Percentiles rank a stretch among this genome's conserved stretches.
Conservation (phyloP, 176 grass and related monocot species). For the Typha latifolia region DNA sequence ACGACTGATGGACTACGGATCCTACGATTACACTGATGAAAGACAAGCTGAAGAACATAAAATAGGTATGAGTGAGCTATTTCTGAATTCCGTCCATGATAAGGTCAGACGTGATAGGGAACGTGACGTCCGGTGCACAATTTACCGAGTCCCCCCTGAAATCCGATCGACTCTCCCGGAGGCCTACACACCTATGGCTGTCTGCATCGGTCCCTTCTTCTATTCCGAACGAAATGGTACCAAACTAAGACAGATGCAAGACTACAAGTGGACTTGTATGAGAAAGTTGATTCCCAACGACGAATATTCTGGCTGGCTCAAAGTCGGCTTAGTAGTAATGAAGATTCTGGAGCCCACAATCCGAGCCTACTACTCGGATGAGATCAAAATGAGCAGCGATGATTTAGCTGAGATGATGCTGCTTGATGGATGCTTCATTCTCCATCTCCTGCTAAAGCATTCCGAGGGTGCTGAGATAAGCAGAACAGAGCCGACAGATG, state of each 20-base stretch:
- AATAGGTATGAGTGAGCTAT: too few species aligned
- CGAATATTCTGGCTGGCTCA: not conserved
- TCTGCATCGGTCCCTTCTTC: slow-evolving; percentile 13
- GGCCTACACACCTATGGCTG: not conserved
- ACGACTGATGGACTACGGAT: too few species aligned
- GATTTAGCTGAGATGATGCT: slow-evolving; percentile 10
- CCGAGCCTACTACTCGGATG: not conserved
- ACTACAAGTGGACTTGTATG: slow-evolving; percentile 3
- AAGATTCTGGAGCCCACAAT: accelerated
- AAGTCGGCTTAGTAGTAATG: not conserved
- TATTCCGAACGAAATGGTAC: not conserved
- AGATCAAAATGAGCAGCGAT: not conserved
- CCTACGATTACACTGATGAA: too few species aligned
- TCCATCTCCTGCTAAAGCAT: slow-evolving; percentile 15
- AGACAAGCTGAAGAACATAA: too few species aligned
- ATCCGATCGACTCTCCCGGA: not conserved
- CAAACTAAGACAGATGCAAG: not conserved
- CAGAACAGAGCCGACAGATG: too few species aligned
- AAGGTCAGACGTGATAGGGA: too few species aligned
- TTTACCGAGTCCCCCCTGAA: slow-evolving; percentile 6
- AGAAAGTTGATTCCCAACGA: too few species aligned
- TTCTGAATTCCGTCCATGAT: too few species aligned
- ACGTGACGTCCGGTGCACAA: not conserved
- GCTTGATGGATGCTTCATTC: slow-evolving; percentile 33
- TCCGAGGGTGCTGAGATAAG: too few species aligned